Evolutionary conservation across 1,284 basidiomycete genomes (phyloP), one percentile per base, ranked within the genome.

Genomic region (Leccinum cinnamomeum): DNA sequence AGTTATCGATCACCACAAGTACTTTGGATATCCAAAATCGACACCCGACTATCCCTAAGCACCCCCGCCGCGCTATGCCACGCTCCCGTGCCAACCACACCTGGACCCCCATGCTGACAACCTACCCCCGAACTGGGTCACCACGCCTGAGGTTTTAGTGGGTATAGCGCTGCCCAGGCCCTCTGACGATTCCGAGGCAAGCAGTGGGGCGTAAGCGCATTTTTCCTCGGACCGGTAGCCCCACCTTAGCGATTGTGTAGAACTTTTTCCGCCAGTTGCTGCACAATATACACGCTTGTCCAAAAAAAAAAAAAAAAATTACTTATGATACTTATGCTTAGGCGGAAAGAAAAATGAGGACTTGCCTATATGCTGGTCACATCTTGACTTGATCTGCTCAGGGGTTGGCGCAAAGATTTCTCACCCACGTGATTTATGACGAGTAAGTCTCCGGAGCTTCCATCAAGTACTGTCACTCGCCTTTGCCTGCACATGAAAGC

Each of bases 401-500:
- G 35, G 35, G 35, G 35, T 37, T 37, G 35, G 6, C 35, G 14
- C 35, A 37, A 7, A 14, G 23, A n/a, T 44, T 46, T 23, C 51
- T 54, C 48, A 25, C 18, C 0, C 55, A 56, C 55, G 64, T 65
- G 64, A 65, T 20, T 2, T 58, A 64, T 65, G 56, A 62, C 41
- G 64, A 33, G 18, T 65, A 66, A 62, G 68, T 54, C 59, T 46
- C 2, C 67, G 54, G 53, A 50, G 44, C 12, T 39, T 53, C 35
- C 55, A 28, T 51, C 28, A 23, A 23, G 23, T 23, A 33, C 18
- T 16, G 11, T 54, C 56, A 10, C 33, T 55, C 30, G 1, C 8
- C 46, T 58, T 20, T n/a, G 11, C 37, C 25, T 56, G 58, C 60
- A 61, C 58, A 70, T 71, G 70, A 69, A 59, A 66, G 58, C 25